Evolutionary conservation across 2,329 filamentous ascomycete genomes (phyloP).

Genomic region (Botrytis pseudocinerea): DNA sequence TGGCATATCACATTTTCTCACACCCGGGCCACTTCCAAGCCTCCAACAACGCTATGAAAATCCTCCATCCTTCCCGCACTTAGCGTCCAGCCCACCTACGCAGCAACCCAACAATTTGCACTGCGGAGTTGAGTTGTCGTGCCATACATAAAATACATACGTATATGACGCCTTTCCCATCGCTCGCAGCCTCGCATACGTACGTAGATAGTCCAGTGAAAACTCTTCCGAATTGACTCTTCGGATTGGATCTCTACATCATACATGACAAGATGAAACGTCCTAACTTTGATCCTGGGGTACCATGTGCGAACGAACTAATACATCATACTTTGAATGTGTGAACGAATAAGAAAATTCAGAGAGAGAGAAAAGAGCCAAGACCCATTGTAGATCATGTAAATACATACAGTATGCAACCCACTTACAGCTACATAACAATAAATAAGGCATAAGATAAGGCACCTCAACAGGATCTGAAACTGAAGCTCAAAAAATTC

Average conservation of each 20-base stretch:
- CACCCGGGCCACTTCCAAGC: not conserved
- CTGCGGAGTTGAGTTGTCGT: conserved; percentile 18
- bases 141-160: conserved; percentile 13
- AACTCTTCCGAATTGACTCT: conserved; percentile 8
- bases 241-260: conserved; percentile 10
- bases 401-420: conserved; percentile 2
- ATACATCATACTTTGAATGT: not conserved
- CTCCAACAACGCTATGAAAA: conserved; percentile 7
- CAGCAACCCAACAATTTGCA: not conserved
- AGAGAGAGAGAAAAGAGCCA: not conserved
- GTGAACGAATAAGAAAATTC: conserved; percentile 15
- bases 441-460: not conserved
- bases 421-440: not conserved
- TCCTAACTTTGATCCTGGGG: not conserved
- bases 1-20: not conserved
- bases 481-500: conserved; percentile 11
- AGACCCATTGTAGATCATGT: not conserved
- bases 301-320: not conserved
- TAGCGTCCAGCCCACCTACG: not conserved
- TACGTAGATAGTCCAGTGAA: conserved; percentile 3
- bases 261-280: conserved; percentile 20
- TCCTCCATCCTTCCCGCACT: not conserved
- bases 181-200: conserved; percentile 11
- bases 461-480: conserved; percentile 11
- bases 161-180: conserved; percentile 2